Evolutionary conservation across 257 asterid genomes (phyloP).

Genomic region (Capsicum pubescens): DNA sequence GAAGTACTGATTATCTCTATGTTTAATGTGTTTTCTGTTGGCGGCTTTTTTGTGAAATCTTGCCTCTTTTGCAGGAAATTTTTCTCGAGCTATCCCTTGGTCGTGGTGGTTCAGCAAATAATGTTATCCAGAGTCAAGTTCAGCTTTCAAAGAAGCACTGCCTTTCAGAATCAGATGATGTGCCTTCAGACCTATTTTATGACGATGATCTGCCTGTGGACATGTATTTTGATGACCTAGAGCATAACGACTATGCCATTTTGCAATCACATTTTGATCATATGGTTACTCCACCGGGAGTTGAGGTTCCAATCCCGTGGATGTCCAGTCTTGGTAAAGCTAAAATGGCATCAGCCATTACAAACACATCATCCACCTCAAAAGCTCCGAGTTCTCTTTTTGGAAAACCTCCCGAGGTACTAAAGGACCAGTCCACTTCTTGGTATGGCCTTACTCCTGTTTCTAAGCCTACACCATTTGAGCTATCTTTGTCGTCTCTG

Average conservation of each 20-base stretch:
- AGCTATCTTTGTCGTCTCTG: conserved; percentile 18
- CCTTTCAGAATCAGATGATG: conserved; percentile 43
- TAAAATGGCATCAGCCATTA: neutral
- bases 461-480: conserved; percentile 21
- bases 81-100: conserved; percentile 43
- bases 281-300: conserved; percentile 34
- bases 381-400: neutral
- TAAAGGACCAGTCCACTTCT: conserved; percentile 14
- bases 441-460: neutral
- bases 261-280: conserved; percentile 36
- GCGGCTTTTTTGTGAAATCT: neutral
- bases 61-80: conserved; percentile 45
- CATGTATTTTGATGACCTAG: conserved; percentile 36
- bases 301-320: conserved; percentile 36
- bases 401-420: conserved; percentile 6
- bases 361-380: conserved; percentile 1
- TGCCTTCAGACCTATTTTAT: conserved; percentile 26
- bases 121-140: conserved; percentile 35
- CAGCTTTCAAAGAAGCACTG: conserved; percentile 40
- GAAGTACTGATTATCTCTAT: conserved; percentile 12
- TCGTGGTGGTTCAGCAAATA: conserved; percentile 40
- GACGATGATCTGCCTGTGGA: conserved; percentile 66
- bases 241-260: neutral
- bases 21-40: neutral
- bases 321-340: conserved; percentile 19